These are phyloP conservation scores for Ascocoryne sarcoides DNA, from an alignment of 2,329 filamentous ascomycete species.

Conservation along the genomic window DNA sequence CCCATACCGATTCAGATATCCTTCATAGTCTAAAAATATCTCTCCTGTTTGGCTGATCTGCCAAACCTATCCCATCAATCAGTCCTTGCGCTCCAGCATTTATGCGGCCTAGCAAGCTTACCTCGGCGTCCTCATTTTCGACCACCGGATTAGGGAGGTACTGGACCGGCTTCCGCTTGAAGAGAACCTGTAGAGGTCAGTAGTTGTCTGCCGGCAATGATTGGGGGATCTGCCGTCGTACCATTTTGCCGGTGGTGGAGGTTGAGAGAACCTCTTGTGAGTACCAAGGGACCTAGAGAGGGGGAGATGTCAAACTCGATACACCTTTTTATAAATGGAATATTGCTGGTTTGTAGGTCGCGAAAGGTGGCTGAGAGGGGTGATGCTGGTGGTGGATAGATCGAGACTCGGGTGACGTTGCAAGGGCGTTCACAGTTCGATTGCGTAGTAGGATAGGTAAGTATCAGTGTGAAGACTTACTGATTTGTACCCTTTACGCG, in stretches of 20 bases:
- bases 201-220: neutral
- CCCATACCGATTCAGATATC: conserved; percentile 71
- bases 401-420: too few relatives aligned
- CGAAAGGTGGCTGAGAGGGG: neutral
- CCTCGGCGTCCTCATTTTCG: conserved; percentile 76
- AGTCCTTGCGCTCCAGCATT: conserved; percentile 8
- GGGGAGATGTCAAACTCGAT: conserved; percentile 17
- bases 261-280: conserved; percentile 10
- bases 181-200: conserved; percentile 61
- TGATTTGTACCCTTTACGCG: conserved; percentile 23
- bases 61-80: conserved; percentile 62
- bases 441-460: conserved; percentile 9
- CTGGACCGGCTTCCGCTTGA: conserved; percentile 90
- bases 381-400: conserved; percentile 5
- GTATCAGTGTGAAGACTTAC: conserved; percentile 20
- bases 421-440: conserved; percentile 11
- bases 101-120: conserved; percentile 35
- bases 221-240: conserved; percentile 6
- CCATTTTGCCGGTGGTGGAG: conserved; percentile 21
- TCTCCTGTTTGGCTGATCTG: conserved; percentile 84
- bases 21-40: conserved; percentile 80
- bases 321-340: conserved; percentile 11
- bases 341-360: conserved; percentile 3
- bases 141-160: conserved; percentile 64
- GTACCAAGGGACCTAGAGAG: conserved; percentile 15